A percentile compares a stretch with the other conserved stretches of the same genome.
Conservation (phyloP, 495 filamentous ascomycete species). For the Xylaria palmicola region DNA sequence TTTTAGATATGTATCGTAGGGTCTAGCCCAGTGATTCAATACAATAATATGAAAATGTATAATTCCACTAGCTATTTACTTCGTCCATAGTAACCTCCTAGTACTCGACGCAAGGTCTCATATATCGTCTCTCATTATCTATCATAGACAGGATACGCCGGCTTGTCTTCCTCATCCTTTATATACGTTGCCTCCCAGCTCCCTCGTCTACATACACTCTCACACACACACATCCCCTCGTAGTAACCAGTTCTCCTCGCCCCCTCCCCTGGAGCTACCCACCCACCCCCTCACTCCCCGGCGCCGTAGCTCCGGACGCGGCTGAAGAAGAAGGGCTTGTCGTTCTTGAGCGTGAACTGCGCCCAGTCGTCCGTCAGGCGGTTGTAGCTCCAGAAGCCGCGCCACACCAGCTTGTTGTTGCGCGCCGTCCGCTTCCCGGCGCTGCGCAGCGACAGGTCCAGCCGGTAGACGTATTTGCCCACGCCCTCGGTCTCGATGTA, state of each 20-base stretch:
- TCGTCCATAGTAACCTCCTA: too few relatives aligned
- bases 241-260: too few relatives aligned
- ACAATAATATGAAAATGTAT: too few relatives aligned
- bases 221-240: neutral
- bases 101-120: too few relatives aligned
- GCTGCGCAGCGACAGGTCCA: constrained; percentile 67
- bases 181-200: too few relatives aligned
- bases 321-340: constrained; percentile 84
- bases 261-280: neutral
- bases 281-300: neutral
- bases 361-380: constrained; percentile 85
- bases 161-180: too few relatives aligned
- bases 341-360: constrained; percentile 79
- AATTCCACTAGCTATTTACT: too few relatives aligned
- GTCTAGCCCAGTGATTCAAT: too few relatives aligned
- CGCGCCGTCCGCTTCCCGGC: constrained; percentile 51
- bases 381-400: constrained; percentile 90
- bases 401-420: constrained; percentile 87
- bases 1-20: too few relatives aligned
- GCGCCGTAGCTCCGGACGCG: constrained; percentile 71
- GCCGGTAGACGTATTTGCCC: constrained; percentile 76
- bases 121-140: too few relatives aligned
- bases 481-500: constrained; percentile 85
- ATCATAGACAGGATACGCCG: too few relatives aligned
- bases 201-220: too few relatives aligned